phyloP scores from a whole-genome alignment of 139 green algal species.

The Spirogloea muscicola region DNA sequence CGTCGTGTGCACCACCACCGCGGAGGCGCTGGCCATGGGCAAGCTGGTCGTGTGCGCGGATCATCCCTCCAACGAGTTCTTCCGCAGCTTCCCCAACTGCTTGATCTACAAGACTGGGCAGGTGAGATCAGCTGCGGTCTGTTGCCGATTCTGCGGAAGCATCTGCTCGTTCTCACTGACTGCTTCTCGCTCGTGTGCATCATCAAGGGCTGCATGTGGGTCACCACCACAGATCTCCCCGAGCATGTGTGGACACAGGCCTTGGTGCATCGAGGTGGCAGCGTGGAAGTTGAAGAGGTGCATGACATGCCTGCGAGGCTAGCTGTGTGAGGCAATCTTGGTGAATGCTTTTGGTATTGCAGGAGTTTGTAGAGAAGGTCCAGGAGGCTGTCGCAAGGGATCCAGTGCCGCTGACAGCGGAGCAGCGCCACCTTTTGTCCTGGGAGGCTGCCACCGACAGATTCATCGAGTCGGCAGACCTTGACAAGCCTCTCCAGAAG shows the following conservation, averaged over 20 bases:
- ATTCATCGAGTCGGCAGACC: conserved; percentile 75
- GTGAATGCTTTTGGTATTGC: no score
- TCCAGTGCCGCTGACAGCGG: conserved; percentile 61
- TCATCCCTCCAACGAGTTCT: conserved; percentile 94
- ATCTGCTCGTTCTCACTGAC: no score
- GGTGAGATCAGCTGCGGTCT: no score
- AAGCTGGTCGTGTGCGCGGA: conserved; percentile 94
- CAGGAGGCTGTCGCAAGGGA: conserved; percentile 42
- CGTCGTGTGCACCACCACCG: conserved; percentile 94
- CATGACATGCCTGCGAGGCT: no score
- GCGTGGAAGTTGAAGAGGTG: no score
- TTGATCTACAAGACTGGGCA: conserved; percentile 74
- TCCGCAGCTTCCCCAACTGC: conserved; percentile 84
- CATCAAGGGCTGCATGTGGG: no score
- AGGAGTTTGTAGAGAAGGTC: conserved; percentile 84
- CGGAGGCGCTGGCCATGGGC: conserved; percentile 98
- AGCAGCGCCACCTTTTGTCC: conserved; percentile 76
- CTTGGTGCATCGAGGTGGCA: no score
- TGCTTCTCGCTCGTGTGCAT: no score
- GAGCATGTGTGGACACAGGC: no score
- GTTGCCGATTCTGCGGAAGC: no score
- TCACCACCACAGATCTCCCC: no score
- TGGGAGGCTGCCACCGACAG: conserved; percentile 94
- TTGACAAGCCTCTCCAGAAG: neutral
- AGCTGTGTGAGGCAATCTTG: no score